Conservation (phyloP, 2,329 filamentous ascomycete genomes). For the Eutypella sp. region DNA sequence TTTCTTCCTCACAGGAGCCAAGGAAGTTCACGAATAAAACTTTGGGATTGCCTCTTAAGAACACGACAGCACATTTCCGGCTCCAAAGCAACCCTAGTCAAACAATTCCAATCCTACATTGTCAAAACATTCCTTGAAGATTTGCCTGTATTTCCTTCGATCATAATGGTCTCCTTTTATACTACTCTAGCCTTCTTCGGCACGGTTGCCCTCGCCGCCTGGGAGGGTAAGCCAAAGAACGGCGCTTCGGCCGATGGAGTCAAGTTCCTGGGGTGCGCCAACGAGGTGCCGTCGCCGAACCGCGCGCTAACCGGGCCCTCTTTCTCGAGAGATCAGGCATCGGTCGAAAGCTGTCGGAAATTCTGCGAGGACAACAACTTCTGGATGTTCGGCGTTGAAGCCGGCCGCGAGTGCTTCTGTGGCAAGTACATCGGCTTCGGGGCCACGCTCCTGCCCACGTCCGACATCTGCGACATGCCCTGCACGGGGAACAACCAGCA, state of each 20-base stretch:
- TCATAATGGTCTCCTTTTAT: conserved; percentile 1
- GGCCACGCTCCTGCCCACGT: neutral
- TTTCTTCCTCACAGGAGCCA: neutral
- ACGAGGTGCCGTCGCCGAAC: conserved; percentile 11
- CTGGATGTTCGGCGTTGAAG: conserved; percentile 12
- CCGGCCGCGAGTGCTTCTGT: conserved; percentile 15
- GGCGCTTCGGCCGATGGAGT: neutral
- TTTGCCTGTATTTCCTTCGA: too few relatives aligned
- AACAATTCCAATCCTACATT: too few relatives aligned
- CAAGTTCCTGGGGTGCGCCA: conserved; percentile 13
- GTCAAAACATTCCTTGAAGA: too few relatives aligned
- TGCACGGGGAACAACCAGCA: conserved; percentile 6
- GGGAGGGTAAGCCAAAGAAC: neutral
- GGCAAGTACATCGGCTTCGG: conserved; percentile 5
- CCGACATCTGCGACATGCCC: conserved; percentile 6
- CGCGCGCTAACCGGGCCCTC: conserved; percentile 11
- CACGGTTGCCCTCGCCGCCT: conserved; percentile 1
- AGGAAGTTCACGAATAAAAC: neutral
- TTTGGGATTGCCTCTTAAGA: neutral
- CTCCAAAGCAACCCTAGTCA: too few relatives aligned
- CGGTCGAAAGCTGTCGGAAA: conserved; percentile 13
- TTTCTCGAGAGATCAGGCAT: conserved; percentile 12
- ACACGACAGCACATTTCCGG: too few relatives aligned
- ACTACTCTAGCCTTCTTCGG: conserved; percentile 1
- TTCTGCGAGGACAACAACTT: conserved; percentile 14